These are phyloP conservation scores for Psilocybe subaeruginosa DNA, from an alignment of 768 basidiomycete species.

Conservation along the genomic window DNA sequence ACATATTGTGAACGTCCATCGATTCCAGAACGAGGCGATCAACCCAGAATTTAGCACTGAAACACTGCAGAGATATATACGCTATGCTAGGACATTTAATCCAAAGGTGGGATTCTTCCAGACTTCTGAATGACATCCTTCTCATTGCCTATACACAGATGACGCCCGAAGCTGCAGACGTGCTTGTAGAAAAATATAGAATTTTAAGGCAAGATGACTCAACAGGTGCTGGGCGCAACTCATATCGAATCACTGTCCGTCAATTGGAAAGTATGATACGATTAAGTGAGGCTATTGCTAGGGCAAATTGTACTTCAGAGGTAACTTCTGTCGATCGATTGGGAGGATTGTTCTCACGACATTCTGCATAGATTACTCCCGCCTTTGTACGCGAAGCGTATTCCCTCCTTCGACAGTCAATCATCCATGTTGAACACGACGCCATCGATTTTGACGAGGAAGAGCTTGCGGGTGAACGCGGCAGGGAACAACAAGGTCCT, in stretches of 20 bases:
- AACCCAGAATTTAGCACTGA: slow-evolving; percentile 97
- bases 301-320: slow-evolving; percentile 95
- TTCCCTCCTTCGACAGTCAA: slow-evolving; percentile 91
- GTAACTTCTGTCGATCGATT: slow-evolving; percentile 40
- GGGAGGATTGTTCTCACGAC: background rate
- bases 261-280: slow-evolving; percentile 99
- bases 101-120: slow-evolving; percentile 70
- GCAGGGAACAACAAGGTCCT: slow-evolving; percentile 35
- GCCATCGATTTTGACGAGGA: slow-evolving; percentile 98
- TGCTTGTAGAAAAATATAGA: slow-evolving; percentile 95
- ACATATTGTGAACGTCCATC: slow-evolving; percentile 98
- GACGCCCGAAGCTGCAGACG: slow-evolving; percentile 88
- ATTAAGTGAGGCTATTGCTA: slow-evolving; percentile 93
- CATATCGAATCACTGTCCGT: slow-evolving; percentile 96
- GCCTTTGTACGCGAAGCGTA: slow-evolving; percentile 96
- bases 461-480: slow-evolving; percentile 63
- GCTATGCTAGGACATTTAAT: slow-evolving; percentile 96
- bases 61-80: slow-evolving; percentile 93
- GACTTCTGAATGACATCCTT: slow-evolving; percentile 7
- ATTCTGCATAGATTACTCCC: slow-evolving; percentile 75
- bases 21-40: slow-evolving; percentile 93
- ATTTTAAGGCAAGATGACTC: slow-evolving; percentile 91
- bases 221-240: slow-evolving; percentile 84
- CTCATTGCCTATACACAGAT: slow-evolving; percentile 52
- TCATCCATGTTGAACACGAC: slow-evolving; percentile 99